A percentile compares a stretch with the other conserved stretches of the same genome.
Evolutionary conservation across 768 basidiomycete genomes (phyloP).

Genomic region (Coprinopsis cinerea): DNA sequence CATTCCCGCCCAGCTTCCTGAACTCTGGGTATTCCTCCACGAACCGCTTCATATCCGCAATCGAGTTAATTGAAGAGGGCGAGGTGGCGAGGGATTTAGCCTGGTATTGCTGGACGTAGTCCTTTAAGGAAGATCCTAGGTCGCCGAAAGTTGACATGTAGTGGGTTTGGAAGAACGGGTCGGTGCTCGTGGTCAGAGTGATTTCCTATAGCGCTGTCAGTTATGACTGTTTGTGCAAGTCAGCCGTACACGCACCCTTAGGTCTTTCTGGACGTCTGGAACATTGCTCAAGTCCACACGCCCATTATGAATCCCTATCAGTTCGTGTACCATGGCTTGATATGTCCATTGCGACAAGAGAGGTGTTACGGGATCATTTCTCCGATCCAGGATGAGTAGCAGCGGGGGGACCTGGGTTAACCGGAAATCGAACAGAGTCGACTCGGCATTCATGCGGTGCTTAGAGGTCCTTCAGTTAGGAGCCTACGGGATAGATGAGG

Average conservation of each 20-base stretch:
- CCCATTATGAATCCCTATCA: conserved; percentile 90
- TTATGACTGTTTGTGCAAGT: conserved; percentile 2
- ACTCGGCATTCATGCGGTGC: conserved; percentile 78
- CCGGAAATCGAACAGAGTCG: conserved; percentile 87
- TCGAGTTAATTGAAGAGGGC: conserved; percentile 84
- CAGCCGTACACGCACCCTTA: conserved; percentile 50
- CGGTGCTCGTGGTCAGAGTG: conserved; percentile 84
- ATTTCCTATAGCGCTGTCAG: conserved; percentile 61
- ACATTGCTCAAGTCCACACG: conserved; percentile 80
- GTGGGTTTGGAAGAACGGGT: conserved; percentile 90
- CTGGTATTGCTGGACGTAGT: conserved; percentile 93
- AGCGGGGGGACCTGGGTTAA: conserved; percentile 84
- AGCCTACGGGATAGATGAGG: not conserved
- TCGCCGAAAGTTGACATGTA: conserved; percentile 95
- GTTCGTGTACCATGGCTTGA: conserved; percentile 98
- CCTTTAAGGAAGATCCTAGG: conserved; percentile 83
- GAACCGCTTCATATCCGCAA: conserved; percentile 94
- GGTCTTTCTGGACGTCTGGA: conserved; percentile 81
- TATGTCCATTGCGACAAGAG: conserved; percentile 98
- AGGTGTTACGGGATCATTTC: conserved; percentile 97
- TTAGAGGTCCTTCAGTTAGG: conserved; percentile 22
- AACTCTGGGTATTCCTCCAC: conserved; percentile 99
- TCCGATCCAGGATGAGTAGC: conserved; percentile 86
- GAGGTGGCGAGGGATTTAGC: conserved; percentile 71
- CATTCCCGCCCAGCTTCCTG: conserved; percentile 92